phyloP scores from a whole-genome alignment of 2,329 filamentous ascomycete species.

The Curvularia sp. region DNA sequence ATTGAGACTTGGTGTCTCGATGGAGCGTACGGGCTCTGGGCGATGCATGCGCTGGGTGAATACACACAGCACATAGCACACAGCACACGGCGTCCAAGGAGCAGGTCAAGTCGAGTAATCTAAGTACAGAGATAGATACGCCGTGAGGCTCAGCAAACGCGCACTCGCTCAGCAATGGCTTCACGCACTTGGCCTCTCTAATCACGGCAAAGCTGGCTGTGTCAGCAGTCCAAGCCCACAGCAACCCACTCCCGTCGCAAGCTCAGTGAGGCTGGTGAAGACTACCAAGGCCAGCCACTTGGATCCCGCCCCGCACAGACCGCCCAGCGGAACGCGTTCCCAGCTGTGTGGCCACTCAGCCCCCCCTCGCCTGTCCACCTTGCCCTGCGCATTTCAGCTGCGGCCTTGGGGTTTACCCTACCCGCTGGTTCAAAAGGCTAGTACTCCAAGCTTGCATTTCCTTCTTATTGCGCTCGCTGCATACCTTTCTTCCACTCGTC shows the following conservation, averaged over 20 bases:
- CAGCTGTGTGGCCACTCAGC: constrained; percentile 23
- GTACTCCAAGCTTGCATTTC: not conserved
- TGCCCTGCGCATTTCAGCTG: constrained; percentile 22
- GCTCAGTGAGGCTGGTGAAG: constrained; percentile 34
- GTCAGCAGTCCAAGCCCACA: constrained; percentile 18
- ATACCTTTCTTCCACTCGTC: not conserved
- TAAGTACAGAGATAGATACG: too few relatives aligned
- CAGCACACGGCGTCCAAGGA: too few relatives aligned
- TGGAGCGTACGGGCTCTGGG: not conserved
- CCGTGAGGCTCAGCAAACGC: constrained; percentile 4
- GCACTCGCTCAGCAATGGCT: not conserved
- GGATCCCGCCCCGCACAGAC: constrained; percentile 16
- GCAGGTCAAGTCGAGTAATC: not conserved
- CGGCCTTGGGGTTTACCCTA: constrained; percentile 3
- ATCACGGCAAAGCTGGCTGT: not conserved
- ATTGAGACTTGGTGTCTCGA: not conserved
- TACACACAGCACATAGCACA: too few relatives aligned
- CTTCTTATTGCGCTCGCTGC: constrained; percentile 3
- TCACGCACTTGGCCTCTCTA: not conserved
- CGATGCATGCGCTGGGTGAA: not conserved
- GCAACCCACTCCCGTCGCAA: constrained; percentile 19
- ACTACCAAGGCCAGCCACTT: constrained; percentile 19
- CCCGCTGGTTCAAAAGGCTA: constrained; percentile 18
- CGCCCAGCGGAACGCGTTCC: not conserved
- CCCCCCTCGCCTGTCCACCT: constrained; percentile 20